Percentiles rank a stretch among this genome's conserved stretches.
Evolutionary conservation across 208 protist genomes (phyloP).

Genomic region (Acanthamoeba rhysodes): DNA sequence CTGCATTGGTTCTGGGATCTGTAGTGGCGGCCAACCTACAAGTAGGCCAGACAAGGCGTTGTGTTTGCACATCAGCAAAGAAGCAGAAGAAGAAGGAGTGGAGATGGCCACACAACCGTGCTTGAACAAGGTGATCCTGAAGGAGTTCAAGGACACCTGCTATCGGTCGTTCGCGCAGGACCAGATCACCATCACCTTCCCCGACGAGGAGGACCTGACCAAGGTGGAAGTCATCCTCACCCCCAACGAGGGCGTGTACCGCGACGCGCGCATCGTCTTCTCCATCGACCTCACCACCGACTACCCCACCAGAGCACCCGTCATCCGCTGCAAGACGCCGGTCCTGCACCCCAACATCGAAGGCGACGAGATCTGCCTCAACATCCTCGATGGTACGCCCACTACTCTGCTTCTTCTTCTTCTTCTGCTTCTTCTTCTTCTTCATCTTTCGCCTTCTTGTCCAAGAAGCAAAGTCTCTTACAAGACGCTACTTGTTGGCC

Average conservation of each 20-base stretch:
- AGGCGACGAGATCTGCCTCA: constrained; percentile 35
- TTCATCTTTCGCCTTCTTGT: not conserved
- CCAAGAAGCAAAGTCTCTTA: too few relatives aligned
- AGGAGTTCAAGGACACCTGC: constrained; percentile 58
- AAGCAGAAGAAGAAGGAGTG: not conserved
- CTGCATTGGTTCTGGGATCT: too few relatives aligned
- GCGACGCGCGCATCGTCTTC: constrained; percentile 27
- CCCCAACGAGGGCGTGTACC: constrained; percentile 59
- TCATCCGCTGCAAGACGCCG: not conserved
- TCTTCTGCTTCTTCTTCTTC: too few relatives aligned
- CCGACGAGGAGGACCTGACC: constrained; percentile 35
- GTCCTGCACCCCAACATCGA: constrained; percentile 67
- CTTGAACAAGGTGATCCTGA: constrained; percentile 65
- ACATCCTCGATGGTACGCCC: constrained; percentile 38
- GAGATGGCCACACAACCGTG: not conserved
- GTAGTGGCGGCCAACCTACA: too few relatives aligned
- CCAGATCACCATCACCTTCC: constrained; percentile 51
- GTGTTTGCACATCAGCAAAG: too few relatives aligned
- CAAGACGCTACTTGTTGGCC: too few relatives aligned
- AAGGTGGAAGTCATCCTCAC: constrained; percentile 40
- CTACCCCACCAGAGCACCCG: constrained; percentile 14
- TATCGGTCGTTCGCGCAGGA: constrained; percentile 48
- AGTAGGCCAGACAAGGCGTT: too few relatives aligned
- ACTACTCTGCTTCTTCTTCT: not conserved
- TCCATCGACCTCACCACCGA: not conserved